Evolutionary conservation across 805 yeast genomes (phyloP).

Genomic region (Kodamaea leandrae): DNA sequence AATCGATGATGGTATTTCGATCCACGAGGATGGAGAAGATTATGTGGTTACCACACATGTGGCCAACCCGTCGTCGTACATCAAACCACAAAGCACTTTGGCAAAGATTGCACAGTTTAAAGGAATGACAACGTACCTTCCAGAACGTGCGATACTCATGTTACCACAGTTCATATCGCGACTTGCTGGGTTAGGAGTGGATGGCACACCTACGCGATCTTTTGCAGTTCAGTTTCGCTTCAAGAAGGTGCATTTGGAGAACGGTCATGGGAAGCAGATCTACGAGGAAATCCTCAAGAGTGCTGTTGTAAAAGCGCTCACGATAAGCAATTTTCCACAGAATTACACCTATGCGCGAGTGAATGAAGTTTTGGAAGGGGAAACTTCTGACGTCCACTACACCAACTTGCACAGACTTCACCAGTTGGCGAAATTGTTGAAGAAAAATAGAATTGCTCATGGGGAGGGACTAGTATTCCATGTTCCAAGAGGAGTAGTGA

Average conservation of each 20-base stretch:
- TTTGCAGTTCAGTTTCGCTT: conserved; percentile 35
- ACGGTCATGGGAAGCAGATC: not conserved
- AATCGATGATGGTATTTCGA: conserved; percentile 89
- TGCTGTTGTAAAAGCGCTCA: not conserved
- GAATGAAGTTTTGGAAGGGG: conserved; percentile 44
- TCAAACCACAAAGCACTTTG: conserved; percentile 40
- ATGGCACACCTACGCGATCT: conserved; percentile 41
- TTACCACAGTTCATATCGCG: conserved; percentile 57
- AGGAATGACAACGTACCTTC: conserved; percentile 69
- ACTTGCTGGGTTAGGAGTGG: conserved; percentile 50
- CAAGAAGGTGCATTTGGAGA: conserved; percentile 9
- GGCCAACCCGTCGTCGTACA: conserved; percentile 81
- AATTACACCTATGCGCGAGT: conserved; percentile 63
- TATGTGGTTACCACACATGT: conserved; percentile 65
- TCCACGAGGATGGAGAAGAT: conserved; percentile 32
- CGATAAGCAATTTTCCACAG: conserved; percentile 27
- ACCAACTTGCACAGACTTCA: conserved; percentile 27
- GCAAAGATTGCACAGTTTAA: conserved; percentile 58
- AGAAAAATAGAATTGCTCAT: conserved; percentile 20
- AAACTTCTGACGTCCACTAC: conserved; percentile 20
- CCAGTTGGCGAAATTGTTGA: conserved; percentile 25
- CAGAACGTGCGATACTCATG: conserved; percentile 66
- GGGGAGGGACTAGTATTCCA: conserved; percentile 23
- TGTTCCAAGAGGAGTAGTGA: conserved; percentile 16
- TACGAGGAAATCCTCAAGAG: not conserved